phyloP scores from a whole-genome alignment of 2,329 filamentous ascomycete genomes.

The Colletotrichum somersetense region DNA sequence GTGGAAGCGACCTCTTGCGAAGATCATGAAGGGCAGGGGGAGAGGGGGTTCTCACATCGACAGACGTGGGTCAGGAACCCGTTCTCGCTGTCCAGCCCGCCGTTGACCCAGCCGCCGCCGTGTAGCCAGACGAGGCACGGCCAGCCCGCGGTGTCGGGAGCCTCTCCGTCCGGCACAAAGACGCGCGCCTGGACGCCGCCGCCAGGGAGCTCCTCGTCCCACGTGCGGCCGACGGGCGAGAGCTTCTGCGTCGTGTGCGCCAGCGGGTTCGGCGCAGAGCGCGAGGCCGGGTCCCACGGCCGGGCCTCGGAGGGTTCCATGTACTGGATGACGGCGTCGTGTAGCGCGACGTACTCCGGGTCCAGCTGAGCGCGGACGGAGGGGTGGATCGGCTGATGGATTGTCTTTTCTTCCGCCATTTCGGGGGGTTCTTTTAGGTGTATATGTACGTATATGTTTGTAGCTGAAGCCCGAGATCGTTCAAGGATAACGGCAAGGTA shows the following conservation, averaged over 20 bases:
- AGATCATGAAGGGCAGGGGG: neutral
- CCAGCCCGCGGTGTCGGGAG: conserved; percentile 48
- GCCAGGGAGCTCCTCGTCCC: conserved; percentile 42
- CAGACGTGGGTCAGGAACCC: conserved; percentile 52
- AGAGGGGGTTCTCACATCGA: conserved; percentile 19
- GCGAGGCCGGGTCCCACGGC: conserved; percentile 49
- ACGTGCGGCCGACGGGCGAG: conserved; percentile 7
- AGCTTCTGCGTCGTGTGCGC: conserved; percentile 17
- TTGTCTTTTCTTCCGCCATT: conserved; percentile 25
- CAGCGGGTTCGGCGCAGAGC: conserved; percentile 6
- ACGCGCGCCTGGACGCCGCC: conserved; percentile 49
- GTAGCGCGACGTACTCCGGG: conserved; percentile 54
- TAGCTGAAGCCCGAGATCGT: neutral
- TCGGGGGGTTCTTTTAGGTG: neutral
- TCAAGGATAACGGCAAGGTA: no score
- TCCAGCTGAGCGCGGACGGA: conserved; percentile 50
- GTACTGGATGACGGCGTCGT: conserved; percentile 54
- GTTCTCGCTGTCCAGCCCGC: conserved; percentile 51
- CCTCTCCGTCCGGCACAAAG: conserved; percentile 48
- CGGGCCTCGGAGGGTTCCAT: conserved; percentile 50
- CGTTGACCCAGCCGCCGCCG: conserved; percentile 56
- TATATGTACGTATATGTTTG: no score
- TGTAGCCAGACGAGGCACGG: conserved; percentile 56
- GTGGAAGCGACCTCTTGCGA: neutral
- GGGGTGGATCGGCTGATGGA: conserved; percentile 52